These are phyloP conservation scores for Candida vartiovaarae DNA, from an alignment of 805 yeast genomes.

Conservation along the genomic window DNA sequence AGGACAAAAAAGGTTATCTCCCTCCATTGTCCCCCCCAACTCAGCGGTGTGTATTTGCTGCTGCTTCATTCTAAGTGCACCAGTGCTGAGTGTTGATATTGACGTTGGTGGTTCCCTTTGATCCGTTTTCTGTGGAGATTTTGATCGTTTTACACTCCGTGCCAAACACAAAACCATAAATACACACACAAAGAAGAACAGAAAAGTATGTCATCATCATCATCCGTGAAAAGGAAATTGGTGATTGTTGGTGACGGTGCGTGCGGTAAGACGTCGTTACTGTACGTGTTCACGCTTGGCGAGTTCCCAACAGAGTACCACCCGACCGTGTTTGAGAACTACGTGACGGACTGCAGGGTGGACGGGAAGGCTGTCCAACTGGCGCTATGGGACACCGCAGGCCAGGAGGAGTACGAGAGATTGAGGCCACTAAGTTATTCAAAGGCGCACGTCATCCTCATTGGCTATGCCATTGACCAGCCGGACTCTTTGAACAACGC, in stretches of 20 bases:
- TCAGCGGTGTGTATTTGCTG: too few species aligned
- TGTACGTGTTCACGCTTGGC: slow-evolving; percentile 89
- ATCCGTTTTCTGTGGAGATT: too few species aligned
- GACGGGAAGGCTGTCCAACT: slow-evolving; percentile 88
- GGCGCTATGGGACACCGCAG: slow-evolving; percentile 95
- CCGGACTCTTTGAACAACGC: slow-evolving; percentile 85
- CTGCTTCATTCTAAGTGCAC: too few species aligned
- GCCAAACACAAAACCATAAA: too few species aligned
- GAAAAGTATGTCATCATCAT: slow-evolving; percentile 1
- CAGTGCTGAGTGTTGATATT: too few species aligned
- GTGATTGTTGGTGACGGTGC: slow-evolving; percentile 96
- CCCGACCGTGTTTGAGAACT: slow-evolving; percentile 92
- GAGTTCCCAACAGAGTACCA: slow-evolving; percentile 90
- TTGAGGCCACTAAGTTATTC: slow-evolving; percentile 83
- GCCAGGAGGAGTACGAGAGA: slow-evolving; percentile 92
- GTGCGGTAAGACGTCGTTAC: slow-evolving; percentile 84
- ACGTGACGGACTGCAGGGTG: slow-evolving; percentile 88
- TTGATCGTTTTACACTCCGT: too few species aligned
- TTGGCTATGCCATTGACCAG: slow-evolving; percentile 80
- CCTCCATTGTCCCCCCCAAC: too few species aligned
- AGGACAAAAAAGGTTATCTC: too few species aligned
- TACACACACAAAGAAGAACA: background rate
- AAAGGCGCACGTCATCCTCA: slow-evolving; percentile 77
- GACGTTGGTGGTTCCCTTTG: too few species aligned
- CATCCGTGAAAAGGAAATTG: slow-evolving; percentile 53